Evolutionary conservation across 768 basidiomycete genomes (phyloP), one percentile per base, ranked within the genome.

Genomic region (Chlorophyllum brunneum): DNA sequence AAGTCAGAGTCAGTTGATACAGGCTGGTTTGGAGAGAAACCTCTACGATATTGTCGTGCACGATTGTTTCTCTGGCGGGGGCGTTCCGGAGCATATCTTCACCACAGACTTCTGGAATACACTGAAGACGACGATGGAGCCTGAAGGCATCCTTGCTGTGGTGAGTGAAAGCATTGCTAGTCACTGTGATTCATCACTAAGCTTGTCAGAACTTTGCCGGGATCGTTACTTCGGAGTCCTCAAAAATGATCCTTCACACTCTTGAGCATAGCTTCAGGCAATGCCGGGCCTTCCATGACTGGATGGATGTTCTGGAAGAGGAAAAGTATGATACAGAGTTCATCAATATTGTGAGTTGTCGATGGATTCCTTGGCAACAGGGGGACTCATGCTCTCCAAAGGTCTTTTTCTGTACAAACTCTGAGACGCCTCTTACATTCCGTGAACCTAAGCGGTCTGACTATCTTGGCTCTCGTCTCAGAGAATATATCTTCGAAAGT

Each of bases 21-120:
- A 63, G 4, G 58, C 62, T 20, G 64, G 67, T 27, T 58, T 64
- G n/a, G 55, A 61, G 23, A 57, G 61, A 36, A 65, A 65, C 7
- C 68, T 70, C 16, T 92, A 81, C 62, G 86, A 90, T 58, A 75
- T 86, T 56, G 80, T 93, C 34, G 72, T 95, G 0, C 95, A 98
- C 58, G 95, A 95, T 60, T 91, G 90, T 62, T 98, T 97, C 65
- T 92, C 93, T 7, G 95, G 95, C 7, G 95, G 95, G 2, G 83
- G 82, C n/a, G 84, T 98, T 2, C 93, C 95, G 0, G 72, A 83
- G 31, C 86, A 92, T 61, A 70, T 98, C 46, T 98, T 88, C 68
- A 90, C 93, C 0, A 34, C 78, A 26, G 85, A 94, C 58, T 95
- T 95, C 63, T 95, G 92, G 90, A 58, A 73, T 20, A 82, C 84